Evolutionary conservation across 768 basidiomycete species (phyloP), one percentile per base, ranked within the genome.

Genomic region (Suillus discolor): DNA sequence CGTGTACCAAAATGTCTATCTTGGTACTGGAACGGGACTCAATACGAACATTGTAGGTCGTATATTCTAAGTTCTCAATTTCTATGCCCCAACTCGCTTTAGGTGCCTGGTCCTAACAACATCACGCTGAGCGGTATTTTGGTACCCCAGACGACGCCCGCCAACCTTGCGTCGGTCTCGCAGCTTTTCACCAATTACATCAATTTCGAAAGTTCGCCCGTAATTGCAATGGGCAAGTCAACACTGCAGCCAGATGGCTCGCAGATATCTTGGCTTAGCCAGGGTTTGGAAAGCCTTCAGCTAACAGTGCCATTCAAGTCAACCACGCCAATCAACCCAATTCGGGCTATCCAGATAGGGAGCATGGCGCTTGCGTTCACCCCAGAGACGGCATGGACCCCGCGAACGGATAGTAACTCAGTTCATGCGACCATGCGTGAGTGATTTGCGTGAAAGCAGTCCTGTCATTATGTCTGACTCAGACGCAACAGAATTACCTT

Each of bases 151-250:
- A 82, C 80, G 15, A 77, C 77, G 28, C 65, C 82, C 12, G 71
- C 75, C 7, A 77, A 83, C 54, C 81, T 91, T 47, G 78, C 75
- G 4, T 69, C 72, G n/a, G 78, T 91, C 57, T 88, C 88, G 8
- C 73, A 84, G 62, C 78, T 92, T 49, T 92, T 92, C 75, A 90
- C 89, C 18, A 84, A 85, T 57, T 92, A 90, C 71, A 78, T 93
- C 68, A 92, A 93, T 70, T 83, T 88, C 28, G 84, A 85, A 28
- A 74, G 69, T 20, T 86, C 89, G 4, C 81, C 78, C 4, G 87
- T 92, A 44, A 71, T 87, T 64, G 91, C 89, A 2, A 79, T 77
- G 15, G 91, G 90, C 18, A 73, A 78, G 60, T 88, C 87, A 25
- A 87, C 89, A 12, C 72, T 83, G 4, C 89, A 89, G 67, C 57